Evolutionary conservation across 352 stramenopile genomes (phyloP).

Genomic region (Pythium chondricola): DNA sequence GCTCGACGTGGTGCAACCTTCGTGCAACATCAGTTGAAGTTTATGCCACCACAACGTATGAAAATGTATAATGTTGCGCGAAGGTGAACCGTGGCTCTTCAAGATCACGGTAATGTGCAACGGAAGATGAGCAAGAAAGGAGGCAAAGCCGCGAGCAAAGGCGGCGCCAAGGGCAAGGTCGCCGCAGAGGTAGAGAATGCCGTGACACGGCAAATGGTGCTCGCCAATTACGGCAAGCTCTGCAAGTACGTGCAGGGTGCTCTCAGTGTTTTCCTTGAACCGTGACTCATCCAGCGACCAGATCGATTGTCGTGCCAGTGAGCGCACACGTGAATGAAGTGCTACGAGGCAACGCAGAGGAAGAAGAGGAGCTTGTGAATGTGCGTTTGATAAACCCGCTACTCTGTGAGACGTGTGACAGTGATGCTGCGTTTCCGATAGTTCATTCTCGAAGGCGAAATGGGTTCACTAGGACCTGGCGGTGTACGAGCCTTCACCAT

Average conservation of each 20-base stretch:
- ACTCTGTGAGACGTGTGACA: background rate
- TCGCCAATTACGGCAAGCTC: slow-evolving; percentile 67
- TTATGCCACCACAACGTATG: background rate
- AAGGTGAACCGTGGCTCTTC: slow-evolving; percentile 13
- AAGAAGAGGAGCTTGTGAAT: slow-evolving; percentile 69
- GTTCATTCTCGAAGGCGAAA: slow-evolving; percentile 75
- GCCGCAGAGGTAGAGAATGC: slow-evolving; percentile 53
- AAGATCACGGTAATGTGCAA: slow-evolving; percentile 7
- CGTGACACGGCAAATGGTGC: slow-evolving; percentile 55
- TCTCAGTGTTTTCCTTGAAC: background rate
- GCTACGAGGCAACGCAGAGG: slow-evolving; percentile 45
- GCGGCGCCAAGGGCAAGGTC: slow-evolving; percentile 46
- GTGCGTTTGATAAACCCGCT: slow-evolving; percentile 21
- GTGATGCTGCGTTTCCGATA: slow-evolving; percentile 12
- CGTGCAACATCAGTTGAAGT: slow-evolving; percentile 13
- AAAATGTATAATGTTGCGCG: background rate
- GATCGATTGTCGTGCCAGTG: slow-evolving; percentile 59
- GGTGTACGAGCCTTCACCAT: slow-evolving; percentile 59
- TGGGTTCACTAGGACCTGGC: slow-evolving; percentile 48
- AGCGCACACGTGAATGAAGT: slow-evolving; percentile 69
- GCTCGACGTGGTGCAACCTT: slow-evolving; percentile 11
- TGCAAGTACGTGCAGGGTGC: slow-evolving; percentile 41
- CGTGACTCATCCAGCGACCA: slow-evolving; percentile 8
- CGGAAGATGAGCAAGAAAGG: slow-evolving; percentile 53
- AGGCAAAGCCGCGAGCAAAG: slow-evolving; percentile 8